Evolutionary conservation across 257 asterid genomes (phyloP).

Genomic region (Gentiana macrophylla): DNA sequence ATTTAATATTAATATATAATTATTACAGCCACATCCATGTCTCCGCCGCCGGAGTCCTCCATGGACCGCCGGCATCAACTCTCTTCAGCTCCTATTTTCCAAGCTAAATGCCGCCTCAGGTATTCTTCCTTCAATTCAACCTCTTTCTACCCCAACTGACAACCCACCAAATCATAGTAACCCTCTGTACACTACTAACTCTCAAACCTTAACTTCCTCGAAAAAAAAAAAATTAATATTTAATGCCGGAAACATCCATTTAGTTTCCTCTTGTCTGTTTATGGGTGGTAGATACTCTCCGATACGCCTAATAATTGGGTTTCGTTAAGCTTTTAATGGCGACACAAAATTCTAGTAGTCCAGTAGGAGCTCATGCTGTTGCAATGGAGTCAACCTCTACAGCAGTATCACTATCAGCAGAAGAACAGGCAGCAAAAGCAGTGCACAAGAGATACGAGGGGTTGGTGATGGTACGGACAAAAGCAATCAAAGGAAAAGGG

Average conservation of each 20-base stretch:
- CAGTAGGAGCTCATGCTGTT: constrained; percentile 4
- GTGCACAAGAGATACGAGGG: constrained; percentile 87
- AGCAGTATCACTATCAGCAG: constrained; percentile 23
- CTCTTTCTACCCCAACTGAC: no score
- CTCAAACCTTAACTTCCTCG: not conserved
- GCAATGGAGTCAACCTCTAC: constrained; percentile 21
- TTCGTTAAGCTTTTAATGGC: constrained; percentile 28
- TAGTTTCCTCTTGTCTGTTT: no score
- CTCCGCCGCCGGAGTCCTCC: constrained; percentile 31
- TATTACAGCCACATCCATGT: no score
- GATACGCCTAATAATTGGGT: not conserved
- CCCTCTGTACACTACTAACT: not conserved
- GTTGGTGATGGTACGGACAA: constrained; percentile 66
- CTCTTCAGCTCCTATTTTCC: constrained; percentile 17
- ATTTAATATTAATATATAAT: no score
- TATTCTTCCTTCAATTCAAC: no score
- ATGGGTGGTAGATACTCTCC: not conserved
- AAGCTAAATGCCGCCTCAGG: no score
- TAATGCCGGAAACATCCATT: not conserved
- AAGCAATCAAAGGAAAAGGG: constrained; percentile 92
- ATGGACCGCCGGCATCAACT: constrained; percentile 21
- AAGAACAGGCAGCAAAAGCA: constrained; percentile 67
- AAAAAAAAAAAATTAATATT: not conserved
- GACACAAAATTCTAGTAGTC: constrained; percentile 28
- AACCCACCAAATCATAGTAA: not conserved